Percentiles rank a stretch among this genome's conserved stretches.
These are phyloP conservation scores for Mortierella sp. DNA, from an alignment of 371 early-diverging fungal species.

Conservation along the genomic window DNA sequence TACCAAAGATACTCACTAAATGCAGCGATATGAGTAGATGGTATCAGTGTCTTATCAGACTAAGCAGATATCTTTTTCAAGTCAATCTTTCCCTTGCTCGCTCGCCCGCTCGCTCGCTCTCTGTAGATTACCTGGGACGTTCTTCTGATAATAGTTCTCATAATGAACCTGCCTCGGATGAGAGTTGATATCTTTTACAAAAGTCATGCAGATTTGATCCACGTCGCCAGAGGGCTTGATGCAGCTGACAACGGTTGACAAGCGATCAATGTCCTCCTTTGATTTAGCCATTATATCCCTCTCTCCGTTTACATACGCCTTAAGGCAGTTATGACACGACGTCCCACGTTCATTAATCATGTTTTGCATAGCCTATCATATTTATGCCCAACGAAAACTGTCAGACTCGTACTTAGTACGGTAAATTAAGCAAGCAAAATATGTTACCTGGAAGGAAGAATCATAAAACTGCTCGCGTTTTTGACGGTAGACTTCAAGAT, in stretches of 20 bases:
- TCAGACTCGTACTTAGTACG: not conserved
- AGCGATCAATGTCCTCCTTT: conserved; percentile 50
- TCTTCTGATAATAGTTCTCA: conserved; percentile 60
- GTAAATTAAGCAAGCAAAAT: not conserved
- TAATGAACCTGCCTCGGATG: conserved; percentile 63
- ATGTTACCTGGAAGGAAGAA: conserved; percentile 59
- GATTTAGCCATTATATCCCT: conserved; percentile 48
- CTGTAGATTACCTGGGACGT: conserved; percentile 26
- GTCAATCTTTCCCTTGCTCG: not conserved
- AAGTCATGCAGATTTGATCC: conserved; percentile 58
- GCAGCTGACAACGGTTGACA: conserved; percentile 48
- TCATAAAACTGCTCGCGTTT: conserved; percentile 61
- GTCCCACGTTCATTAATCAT: conserved; percentile 61
- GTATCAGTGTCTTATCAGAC: not conserved
- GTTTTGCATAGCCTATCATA: conserved; percentile 61
- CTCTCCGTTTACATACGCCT: conserved; percentile 60
- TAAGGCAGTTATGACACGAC: conserved; percentile 55
- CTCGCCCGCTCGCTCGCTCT: too few relatives aligned
- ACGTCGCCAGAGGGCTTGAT: conserved; percentile 45
- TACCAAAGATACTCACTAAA: conserved; percentile 72
- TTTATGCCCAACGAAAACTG: not conserved
- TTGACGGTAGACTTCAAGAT: conserved; percentile 63
- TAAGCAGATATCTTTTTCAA: not conserved
- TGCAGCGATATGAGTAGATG: not conserved
- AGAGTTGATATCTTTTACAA: conserved; percentile 58